phyloP scores from a whole-genome alignment of 179 eudicot species.

The Silene noctiflora region DNA sequence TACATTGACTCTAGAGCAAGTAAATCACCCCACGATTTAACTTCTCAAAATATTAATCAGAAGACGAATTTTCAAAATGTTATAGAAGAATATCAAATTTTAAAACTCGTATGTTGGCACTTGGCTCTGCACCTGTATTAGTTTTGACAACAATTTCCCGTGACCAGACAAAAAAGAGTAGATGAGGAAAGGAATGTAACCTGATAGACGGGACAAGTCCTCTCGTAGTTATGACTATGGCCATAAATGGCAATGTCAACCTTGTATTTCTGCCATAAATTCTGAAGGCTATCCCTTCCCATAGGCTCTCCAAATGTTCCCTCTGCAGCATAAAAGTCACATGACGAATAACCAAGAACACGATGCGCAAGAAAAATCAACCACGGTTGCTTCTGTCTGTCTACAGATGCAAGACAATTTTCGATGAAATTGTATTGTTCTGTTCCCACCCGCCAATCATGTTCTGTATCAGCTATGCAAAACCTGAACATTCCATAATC shows the following conservation, averaged over 20 bases:
- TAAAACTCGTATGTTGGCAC: too few species aligned
- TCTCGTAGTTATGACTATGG: constrained; percentile 68
- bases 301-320: constrained; percentile 79
- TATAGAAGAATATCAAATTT: not conserved
- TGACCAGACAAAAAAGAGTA: not conserved
- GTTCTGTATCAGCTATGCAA: constrained; percentile 74
- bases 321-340: constrained; percentile 38
- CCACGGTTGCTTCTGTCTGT: constrained; percentile 70
- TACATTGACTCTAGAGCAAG: constrained; percentile 57
- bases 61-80: not conserved
- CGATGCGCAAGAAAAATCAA: constrained; percentile 75
- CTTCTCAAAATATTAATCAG: not conserved
- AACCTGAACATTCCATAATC: constrained; percentile 84
- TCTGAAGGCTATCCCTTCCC: constrained; percentile 86
- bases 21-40: not conserved
- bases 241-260: constrained; percentile 77
- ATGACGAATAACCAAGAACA: constrained; percentile 66
- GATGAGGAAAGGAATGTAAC: constrained; percentile 23
- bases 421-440: constrained; percentile 72
- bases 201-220: constrained; percentile 79
- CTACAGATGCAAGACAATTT: constrained; percentile 66
- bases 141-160: not conserved
- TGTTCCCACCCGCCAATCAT: constrained; percentile 71
- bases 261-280: constrained; percentile 79
- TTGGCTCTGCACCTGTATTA: not conserved